A percentile compares a stretch with the other conserved stretches of the same genome.
phyloP scores from a whole-genome alignment of 345 rosid genomes.

The Corchorus capsularis region DNA sequence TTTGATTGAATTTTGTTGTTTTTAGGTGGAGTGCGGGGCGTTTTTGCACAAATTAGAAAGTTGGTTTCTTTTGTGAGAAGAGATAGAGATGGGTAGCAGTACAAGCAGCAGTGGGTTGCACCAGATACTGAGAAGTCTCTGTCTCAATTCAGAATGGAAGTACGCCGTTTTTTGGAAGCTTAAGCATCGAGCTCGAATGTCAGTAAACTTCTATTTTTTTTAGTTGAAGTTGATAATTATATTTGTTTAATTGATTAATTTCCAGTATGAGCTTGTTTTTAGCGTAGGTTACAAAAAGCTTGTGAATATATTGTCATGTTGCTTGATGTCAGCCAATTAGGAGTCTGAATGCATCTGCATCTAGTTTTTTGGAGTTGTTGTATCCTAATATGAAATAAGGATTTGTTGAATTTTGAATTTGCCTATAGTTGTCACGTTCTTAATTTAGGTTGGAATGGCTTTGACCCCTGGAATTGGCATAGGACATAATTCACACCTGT shows the following conservation, averaged over 20 bases:
- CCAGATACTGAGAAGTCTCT: slow-evolving; percentile 64
- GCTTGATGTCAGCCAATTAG: background rate
- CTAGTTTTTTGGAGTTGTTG: background rate
- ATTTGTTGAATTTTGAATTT: background rate
- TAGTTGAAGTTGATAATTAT: background rate
- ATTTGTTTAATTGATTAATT: slow-evolving; percentile 6
- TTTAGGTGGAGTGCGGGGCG: slow-evolving; percentile 25
- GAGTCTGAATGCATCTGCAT: background rate
- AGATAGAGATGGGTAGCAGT: slow-evolving; percentile 46
- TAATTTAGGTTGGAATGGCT: background rate
- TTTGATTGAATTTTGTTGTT: slow-evolving; percentile 28
- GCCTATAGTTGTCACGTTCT: background rate
- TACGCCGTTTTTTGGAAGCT: slow-evolving; percentile 95
- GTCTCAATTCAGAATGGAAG: slow-evolving; percentile 75
- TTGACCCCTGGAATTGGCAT: slow-evolving; percentile 1
- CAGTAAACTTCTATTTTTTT: slow-evolving; percentile 27
- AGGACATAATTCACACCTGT: background rate
- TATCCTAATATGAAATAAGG: background rate
- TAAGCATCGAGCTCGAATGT: slow-evolving; percentile 76
- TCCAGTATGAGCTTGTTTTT: slow-evolving; percentile 11
- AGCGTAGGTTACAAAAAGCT: background rate
- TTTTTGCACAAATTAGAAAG: slow-evolving; percentile 9
- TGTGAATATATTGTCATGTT: background rate
- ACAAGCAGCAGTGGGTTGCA: slow-evolving; percentile 38
- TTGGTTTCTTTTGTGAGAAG: slow-evolving; percentile 18